Conservation (phyloP, 2,329 filamentous ascomycete genomes). For the Grosmannia huntii region DNA sequence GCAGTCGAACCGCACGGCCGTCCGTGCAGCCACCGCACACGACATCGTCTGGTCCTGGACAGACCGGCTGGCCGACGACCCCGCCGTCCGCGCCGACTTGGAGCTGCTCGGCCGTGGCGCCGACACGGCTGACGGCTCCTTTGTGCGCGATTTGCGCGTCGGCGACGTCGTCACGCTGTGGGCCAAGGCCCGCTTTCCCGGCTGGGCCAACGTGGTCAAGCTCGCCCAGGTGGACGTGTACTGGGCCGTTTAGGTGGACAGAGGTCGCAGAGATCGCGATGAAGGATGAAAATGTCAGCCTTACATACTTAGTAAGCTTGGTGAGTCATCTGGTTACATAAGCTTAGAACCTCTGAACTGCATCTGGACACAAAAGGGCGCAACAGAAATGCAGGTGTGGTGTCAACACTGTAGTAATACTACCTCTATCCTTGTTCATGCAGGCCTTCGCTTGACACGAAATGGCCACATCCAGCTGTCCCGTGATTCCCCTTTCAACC, state of each 20-base stretch:
- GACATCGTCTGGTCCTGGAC: conserved; percentile 39
- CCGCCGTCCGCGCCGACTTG: conserved; percentile 17
- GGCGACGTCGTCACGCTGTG: conserved; percentile 51
- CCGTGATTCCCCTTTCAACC: too few relatives aligned
- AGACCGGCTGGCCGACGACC: conserved; percentile 25
- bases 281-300: too few relatives aligned
- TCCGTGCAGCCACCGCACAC: conserved; percentile 24
- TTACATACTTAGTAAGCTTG: too few relatives aligned
- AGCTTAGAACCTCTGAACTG: too few relatives aligned
- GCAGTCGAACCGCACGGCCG: conserved; percentile 32
- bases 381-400: too few relatives aligned
- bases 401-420: too few relatives aligned
- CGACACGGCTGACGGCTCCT: conserved; percentile 33
- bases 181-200: conserved; percentile 42
- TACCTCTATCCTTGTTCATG: too few relatives aligned
- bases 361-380: too few relatives aligned
- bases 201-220: conserved; percentile 40
- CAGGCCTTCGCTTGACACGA: too few relatives aligned
- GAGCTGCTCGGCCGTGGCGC: conserved; percentile 33
- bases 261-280: too few relatives aligned
- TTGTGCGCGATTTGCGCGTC: conserved; percentile 40
- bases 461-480: too few relatives aligned
- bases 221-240: conserved; percentile 42
- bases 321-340: too few relatives aligned
- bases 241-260: conserved; percentile 33